Percentiles rank a stretch among this genome's conserved stretches.
These are phyloP conservation scores for Barbarea vulgaris DNA, from an alignment of 345 rosid species.

Conservation along the genomic window DNA sequence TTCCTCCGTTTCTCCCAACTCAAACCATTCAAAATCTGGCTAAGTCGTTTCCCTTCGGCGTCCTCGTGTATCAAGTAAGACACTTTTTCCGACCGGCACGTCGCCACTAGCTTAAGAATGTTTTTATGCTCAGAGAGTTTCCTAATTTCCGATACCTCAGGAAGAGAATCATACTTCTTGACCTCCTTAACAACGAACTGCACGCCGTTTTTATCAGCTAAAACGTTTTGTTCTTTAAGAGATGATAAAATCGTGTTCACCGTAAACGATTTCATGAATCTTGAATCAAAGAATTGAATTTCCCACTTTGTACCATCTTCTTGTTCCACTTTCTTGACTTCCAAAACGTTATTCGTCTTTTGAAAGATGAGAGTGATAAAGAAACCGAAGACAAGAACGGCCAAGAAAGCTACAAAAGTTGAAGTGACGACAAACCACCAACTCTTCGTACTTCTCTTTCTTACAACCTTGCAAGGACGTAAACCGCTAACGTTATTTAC, in stretches of 20 bases:
- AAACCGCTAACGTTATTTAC: constrained; percentile 38
- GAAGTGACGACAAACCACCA: constrained; percentile 59
- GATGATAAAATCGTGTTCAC: constrained; percentile 50
- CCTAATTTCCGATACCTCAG: constrained; percentile 43
- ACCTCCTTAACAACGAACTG: constrained; percentile 54
- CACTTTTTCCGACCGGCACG: constrained; percentile 54
- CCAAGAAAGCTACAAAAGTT: constrained; percentile 44
- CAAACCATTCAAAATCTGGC: constrained; percentile 48
- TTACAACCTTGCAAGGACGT: constrained; percentile 58
- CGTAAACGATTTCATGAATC: constrained; percentile 46
- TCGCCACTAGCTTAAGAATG: constrained; percentile 55
- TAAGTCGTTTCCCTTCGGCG: constrained; percentile 56
- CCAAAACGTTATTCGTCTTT: constrained; percentile 37
- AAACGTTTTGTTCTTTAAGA: constrained; percentile 49
- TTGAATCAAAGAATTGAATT: constrained; percentile 56
- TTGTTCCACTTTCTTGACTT: constrained; percentile 58
- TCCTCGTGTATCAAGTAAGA: constrained; percentile 58
- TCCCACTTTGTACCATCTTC: constrained; percentile 71
- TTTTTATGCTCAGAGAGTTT: constrained; percentile 58
- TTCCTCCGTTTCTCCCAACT: constrained; percentile 66
- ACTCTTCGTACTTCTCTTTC: constrained; percentile 21
- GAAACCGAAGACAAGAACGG: constrained; percentile 39
- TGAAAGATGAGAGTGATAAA: constrained; percentile 43
- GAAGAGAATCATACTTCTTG: constrained; percentile 44
- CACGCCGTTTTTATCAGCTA: constrained; percentile 41